phyloP scores from a whole-genome alignment of 768 basidiomycete species.

The Leucogyrophana mollusca region DNA sequence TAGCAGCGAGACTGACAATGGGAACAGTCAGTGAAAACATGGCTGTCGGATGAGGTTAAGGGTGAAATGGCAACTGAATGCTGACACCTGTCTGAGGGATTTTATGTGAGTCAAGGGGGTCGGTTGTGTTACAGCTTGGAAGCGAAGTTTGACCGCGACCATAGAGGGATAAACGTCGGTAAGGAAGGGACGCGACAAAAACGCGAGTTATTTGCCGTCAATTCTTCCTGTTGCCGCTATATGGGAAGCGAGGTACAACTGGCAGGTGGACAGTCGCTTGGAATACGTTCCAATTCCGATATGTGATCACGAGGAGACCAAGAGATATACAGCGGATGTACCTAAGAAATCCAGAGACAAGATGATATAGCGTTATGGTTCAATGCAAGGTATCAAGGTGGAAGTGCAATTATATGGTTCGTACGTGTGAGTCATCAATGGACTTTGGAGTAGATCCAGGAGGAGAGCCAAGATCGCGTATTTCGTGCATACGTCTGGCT shows the following conservation, averaged over 20 bases:
- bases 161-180: conserved; percentile 8
- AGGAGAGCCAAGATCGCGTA: conserved; percentile 53
- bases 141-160: not conserved
- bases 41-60: not conserved
- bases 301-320: conserved; percentile 1
- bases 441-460: conserved; percentile 59
- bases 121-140: not conserved
- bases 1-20: conserved; percentile 7
- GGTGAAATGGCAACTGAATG: no score
- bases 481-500: conserved; percentile 40
- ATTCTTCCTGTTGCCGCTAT: no score
- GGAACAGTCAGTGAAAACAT: conserved; percentile 30
- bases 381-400: conserved; percentile 1
- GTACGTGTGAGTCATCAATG: not conserved
- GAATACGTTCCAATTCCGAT: not conserved
- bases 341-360: not conserved
- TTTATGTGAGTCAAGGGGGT: no score
- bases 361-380: not conserved
- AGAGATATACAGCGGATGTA: not conserved
- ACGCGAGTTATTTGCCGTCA: conserved; percentile 6
- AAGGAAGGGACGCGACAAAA: conserved; percentile 4
- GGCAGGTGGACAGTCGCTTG: not conserved
- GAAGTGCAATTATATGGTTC: not conserved
- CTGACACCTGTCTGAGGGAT: no score
- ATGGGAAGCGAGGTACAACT: no score